A percentile compares a stretch with the other conserved stretches of the same genome.
These are phyloP conservation scores for Phialocephala subalpina DNA, from an alignment of 2,329 filamentous ascomycete genomes.

Conservation along the genomic window DNA sequence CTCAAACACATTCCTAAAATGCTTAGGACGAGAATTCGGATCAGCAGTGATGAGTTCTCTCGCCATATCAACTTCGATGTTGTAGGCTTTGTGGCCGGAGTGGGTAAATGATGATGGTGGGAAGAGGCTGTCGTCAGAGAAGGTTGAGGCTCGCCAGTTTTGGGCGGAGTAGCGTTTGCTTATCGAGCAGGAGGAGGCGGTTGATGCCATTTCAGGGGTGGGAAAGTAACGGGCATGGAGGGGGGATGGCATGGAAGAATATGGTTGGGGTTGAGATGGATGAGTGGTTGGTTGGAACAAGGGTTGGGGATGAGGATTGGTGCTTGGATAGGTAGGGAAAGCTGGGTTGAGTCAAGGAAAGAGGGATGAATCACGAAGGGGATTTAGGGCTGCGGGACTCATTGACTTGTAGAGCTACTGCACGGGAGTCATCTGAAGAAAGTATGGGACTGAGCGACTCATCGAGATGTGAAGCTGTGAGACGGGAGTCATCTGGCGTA, in stretches of 20 bases:
- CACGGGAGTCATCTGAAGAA: too few species aligned
- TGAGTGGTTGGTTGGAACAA: not conserved
- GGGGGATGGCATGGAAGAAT: not conserved
- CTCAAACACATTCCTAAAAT: slow-evolving; percentile 36
- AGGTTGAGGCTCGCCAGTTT: not conserved
- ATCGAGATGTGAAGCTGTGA: too few species aligned
- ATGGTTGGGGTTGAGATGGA: not conserved
- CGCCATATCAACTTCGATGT: slow-evolving; percentile 40
- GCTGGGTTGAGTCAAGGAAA: not conserved
- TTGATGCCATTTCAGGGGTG: not conserved
- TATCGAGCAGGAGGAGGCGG: too few species aligned
- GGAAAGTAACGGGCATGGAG: not conserved
- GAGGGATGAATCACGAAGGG: not conserved
- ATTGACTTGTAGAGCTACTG: too few species aligned
- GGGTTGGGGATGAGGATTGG: not conserved
- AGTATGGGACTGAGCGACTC: too few species aligned
- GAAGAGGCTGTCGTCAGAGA: not conserved
- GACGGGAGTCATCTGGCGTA: too few species aligned
- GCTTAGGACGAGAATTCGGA: slow-evolving; percentile 33
- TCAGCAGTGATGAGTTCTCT: slow-evolving; percentile 31
- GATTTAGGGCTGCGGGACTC: not conserved
- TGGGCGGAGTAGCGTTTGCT: not conserved
- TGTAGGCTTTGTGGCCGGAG: slow-evolving; percentile 30
- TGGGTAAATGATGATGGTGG: not conserved
- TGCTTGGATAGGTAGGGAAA: not conserved